Conservation (phyloP, 2,329 filamentous ascomycete genomes). For the Penicillium sp. region DNA sequence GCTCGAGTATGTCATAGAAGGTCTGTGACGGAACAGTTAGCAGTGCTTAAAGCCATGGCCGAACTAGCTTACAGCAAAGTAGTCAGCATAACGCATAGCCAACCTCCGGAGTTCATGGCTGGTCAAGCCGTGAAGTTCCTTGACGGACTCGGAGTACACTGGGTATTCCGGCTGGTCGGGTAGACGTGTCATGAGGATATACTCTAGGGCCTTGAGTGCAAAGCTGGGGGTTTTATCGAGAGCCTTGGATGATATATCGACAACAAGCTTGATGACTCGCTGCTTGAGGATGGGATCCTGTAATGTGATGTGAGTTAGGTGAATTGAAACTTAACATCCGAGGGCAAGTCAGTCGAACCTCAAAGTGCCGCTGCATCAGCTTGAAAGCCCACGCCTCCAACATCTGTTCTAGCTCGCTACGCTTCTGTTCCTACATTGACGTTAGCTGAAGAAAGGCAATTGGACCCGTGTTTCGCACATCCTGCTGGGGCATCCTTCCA, state of each 20-base stretch:
- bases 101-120: conserved; percentile 81
- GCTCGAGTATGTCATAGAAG: conserved; percentile 79
- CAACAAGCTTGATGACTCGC: conserved; percentile 68
- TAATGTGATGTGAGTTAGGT: background rate
- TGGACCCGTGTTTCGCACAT: conserved; percentile 32
- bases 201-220: conserved; percentile 80
- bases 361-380: conserved; percentile 35
- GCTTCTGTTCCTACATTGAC: conserved; percentile 19
- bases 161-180: conserved; percentile 60
- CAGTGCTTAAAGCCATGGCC: too few relatives aligned
- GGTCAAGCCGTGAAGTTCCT: conserved; percentile 74
- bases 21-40: conserved; percentile 46
- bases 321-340: background rate
- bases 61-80: conserved; percentile 56
- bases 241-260: conserved; percentile 73
- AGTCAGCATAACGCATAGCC: conserved; percentile 81
- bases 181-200: conserved; percentile 79
- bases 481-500: conserved; percentile 45
- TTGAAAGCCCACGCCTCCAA: conserved; percentile 37
- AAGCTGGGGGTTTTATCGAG: conserved; percentile 69
- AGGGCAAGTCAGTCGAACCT: too few relatives aligned
- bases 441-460: too few relatives aligned
- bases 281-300: conserved; percentile 75
- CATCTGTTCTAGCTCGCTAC: conserved; percentile 31
- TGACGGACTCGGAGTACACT: conserved; percentile 77